phyloP scores from a whole-genome alignment of 768 basidiomycete genomes.

The Boletus pseudo-olivaceus region DNA sequence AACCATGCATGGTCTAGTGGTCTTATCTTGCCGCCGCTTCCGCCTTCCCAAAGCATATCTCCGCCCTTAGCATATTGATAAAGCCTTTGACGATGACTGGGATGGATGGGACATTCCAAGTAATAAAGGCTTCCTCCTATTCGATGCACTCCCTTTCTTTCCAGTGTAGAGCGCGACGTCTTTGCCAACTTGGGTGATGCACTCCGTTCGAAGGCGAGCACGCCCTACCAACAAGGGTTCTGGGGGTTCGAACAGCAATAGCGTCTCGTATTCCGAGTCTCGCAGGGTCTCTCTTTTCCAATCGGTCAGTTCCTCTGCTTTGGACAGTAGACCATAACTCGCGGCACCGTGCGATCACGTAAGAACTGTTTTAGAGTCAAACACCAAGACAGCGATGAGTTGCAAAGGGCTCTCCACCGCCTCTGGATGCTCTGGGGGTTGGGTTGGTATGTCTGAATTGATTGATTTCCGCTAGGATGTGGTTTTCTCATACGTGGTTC shows the following conservation, averaged over 20 bases:
- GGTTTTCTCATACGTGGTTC: no score
- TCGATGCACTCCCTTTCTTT: slow-evolving; percentile 40
- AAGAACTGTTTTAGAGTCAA: no score
- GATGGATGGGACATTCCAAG: slow-evolving; percentile 41
- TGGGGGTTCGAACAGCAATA: background rate
- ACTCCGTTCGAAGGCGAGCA: slow-evolving; percentile 40
- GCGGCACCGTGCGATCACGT: no score
- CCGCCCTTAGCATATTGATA: slow-evolving; percentile 45
- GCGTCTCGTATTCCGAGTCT: no score
- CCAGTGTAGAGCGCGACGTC: slow-evolving; percentile 47
- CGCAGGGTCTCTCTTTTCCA: no score
- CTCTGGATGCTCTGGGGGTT: no score
- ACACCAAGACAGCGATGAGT: no score
- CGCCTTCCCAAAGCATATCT: slow-evolving; percentile 50
- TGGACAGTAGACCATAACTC: no score
- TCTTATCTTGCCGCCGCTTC: slow-evolving; percentile 51
- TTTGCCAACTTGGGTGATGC: slow-evolving; percentile 39
- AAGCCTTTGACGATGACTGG: slow-evolving; percentile 47
- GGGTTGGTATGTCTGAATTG: no score
- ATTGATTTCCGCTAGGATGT: no score
- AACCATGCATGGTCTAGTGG: background rate
- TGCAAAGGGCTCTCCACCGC: no score
- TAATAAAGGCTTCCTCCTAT: slow-evolving; percentile 41
- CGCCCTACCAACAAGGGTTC: slow-evolving; percentile 38
- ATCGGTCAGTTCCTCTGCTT: no score